Evolutionary conservation across 2,329 filamentous ascomycete genomes (phyloP).

Genomic region (Fusarium incarnatum): DNA sequence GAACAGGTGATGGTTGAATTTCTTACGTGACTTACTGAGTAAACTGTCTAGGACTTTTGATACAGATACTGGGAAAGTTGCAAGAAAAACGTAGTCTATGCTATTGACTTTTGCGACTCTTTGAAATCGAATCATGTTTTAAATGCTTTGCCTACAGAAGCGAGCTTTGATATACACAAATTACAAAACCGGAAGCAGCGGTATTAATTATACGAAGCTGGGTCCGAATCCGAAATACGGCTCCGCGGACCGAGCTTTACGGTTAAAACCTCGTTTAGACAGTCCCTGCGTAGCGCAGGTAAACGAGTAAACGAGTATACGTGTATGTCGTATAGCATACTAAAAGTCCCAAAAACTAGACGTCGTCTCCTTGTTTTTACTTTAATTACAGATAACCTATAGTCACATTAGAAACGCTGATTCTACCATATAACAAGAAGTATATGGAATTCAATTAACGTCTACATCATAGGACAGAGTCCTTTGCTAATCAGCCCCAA

Average conservation of each 20-base stretch:
- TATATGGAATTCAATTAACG: not conserved
- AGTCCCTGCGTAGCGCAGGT: not conserved
- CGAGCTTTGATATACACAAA: not conserved
- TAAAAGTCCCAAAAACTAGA: not conserved
- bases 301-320: not conserved
- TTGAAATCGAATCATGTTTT: not conserved
- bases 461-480: too few relatives aligned
- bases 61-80: not conserved
- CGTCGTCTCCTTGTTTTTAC: not conserved
- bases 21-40: not conserved
- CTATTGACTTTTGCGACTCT: too few relatives aligned
- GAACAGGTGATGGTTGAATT: not conserved
- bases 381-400: not conserved
- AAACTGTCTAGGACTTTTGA: not conserved
- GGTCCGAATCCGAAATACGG: not conserved
- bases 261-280: not conserved
- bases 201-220: not conserved
- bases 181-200: not conserved
- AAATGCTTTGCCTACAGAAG: not conserved
- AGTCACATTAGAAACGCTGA: not conserved
- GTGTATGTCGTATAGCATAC: not conserved
- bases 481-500: too few relatives aligned
- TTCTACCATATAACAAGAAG: not conserved
- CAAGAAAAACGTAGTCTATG: not conserved
- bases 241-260: not conserved